These are phyloP conservation scores for Parsonsia alboflavescens DNA, from an alignment of 257 asterid species.

Conservation along the genomic window DNA sequence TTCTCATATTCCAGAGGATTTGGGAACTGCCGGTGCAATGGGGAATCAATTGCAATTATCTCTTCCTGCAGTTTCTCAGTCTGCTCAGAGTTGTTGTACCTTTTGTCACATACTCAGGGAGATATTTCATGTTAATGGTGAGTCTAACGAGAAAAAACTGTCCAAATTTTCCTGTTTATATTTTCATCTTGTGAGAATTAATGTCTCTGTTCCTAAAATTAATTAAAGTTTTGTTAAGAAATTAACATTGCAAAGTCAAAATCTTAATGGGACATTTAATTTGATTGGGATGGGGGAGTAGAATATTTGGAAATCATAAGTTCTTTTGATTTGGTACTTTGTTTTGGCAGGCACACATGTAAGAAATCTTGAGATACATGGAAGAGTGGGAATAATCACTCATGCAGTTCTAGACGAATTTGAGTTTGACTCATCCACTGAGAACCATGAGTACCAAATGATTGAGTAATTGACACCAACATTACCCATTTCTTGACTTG, in stretches of 20 bases:
- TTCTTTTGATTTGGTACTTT: not conserved
- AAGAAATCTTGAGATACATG: conserved; percentile 59
- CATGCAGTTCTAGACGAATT: conserved; percentile 52
- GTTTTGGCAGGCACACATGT: conserved; percentile 30
- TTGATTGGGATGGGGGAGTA: not conserved
- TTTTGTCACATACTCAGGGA: conserved; percentile 56
- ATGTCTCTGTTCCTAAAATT: no score
- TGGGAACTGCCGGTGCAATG: conserved; percentile 11
- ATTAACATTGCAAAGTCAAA: no score
- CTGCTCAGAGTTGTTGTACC: conserved; percentile 50
- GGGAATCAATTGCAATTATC: conserved; percentile 30
- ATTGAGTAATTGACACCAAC: conserved; percentile 42
- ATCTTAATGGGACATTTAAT: no score
- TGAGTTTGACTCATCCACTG: conserved; percentile 23
- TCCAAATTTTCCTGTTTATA: not conserved
- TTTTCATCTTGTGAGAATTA: no score
- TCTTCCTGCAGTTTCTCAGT: conserved; percentile 36
- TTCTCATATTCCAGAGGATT: not conserved
- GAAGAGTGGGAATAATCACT: conserved; percentile 49
- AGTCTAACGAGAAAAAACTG: not conserved
- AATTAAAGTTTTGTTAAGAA: no score
- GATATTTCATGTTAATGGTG: conserved; percentile 52
- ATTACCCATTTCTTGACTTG: no score
- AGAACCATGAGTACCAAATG: conserved; percentile 38
- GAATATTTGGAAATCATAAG: not conserved